Percentiles rank a stretch among this genome's conserved stretches.
Conservation (phyloP, 1,139 yeast species). For the Hemisphaericaspora subhashii region DNA sequence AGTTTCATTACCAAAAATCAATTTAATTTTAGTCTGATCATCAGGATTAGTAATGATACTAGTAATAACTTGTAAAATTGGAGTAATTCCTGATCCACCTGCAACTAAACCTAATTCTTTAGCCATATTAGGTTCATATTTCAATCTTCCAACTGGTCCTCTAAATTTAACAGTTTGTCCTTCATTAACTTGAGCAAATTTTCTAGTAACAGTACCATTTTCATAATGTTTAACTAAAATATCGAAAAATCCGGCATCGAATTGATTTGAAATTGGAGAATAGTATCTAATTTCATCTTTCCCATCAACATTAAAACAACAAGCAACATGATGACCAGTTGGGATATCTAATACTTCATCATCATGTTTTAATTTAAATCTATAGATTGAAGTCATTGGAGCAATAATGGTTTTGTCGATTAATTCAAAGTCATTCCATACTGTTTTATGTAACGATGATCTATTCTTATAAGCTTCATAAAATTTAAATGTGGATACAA, state of each 20-base stretch:
- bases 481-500: conserved; percentile 48
- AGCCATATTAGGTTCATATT: conserved; percentile 59
- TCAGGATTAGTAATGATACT: conserved; percentile 65
- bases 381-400: conserved; percentile 68
- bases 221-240: conserved; percentile 71
- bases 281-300: conserved; percentile 67
- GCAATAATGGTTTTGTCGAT: conserved; percentile 70
- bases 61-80: conserved; percentile 68
- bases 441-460: conserved; percentile 46
- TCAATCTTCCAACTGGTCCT: conserved; percentile 77
- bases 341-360: conserved; percentile 66
- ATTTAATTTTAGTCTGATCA: conserved; percentile 57
- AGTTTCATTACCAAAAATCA: conserved; percentile 71
- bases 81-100: conserved; percentile 85
- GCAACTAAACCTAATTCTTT: conserved; percentile 67
- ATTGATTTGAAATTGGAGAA: conserved; percentile 71
- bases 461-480: conserved; percentile 50
- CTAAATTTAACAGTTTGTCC: conserved; percentile 70
- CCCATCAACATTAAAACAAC: conserved; percentile 54
- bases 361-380: conserved; percentile 62
- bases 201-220: conserved; percentile 64
- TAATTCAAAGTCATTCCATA: conserved; percentile 67
- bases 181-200: conserved; percentile 59
- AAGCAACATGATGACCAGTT: conserved; percentile 74
- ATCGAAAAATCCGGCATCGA: conserved; percentile 72